Percentiles rank a stretch among this genome's conserved stretches.
These are phyloP conservation scores for Penicillium sumatraense DNA, from an alignment of 2,329 filamentous ascomycete genomes.

Conservation along the genomic window DNA sequence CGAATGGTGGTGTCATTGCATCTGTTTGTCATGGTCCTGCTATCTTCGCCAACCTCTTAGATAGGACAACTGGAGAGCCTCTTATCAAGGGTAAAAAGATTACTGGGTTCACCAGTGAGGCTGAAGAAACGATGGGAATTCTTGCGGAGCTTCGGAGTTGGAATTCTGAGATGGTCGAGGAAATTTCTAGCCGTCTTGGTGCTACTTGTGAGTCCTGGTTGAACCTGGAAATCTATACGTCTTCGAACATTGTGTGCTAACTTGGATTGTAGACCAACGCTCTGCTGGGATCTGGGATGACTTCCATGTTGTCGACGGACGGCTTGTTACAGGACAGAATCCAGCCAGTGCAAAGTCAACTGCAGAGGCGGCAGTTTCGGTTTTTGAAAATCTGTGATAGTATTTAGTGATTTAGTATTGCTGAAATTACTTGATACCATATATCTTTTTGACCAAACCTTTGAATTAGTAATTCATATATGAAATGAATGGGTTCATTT, in stretches of 20 bases:
- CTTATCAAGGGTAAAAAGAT: slow-evolving; percentile 45
- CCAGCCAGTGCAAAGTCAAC: slow-evolving; percentile 47
- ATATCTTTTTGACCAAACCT: no score
- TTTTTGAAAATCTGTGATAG: no score
- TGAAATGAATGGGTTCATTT: no score
- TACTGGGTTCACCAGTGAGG: slow-evolving; percentile 48
- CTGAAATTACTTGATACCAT: no score
- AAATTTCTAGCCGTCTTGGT: slow-evolving; percentile 33
- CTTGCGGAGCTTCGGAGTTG: slow-evolving; percentile 37
- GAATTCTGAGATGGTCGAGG: slow-evolving; percentile 40
- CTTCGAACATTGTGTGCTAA: slow-evolving; percentile 8
- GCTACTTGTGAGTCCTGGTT: slow-evolving; percentile 42
- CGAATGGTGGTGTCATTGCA: slow-evolving; percentile 47
- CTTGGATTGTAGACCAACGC: slow-evolving; percentile 24
- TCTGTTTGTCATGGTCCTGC: slow-evolving; percentile 50
- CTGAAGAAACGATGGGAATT: slow-evolving; percentile 40
- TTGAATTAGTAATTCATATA: no score
- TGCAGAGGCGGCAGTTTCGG: slow-evolving; percentile 43
- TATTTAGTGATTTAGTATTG: no score
- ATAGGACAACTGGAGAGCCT: slow-evolving; percentile 38
- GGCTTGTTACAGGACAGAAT: slow-evolving; percentile 49
- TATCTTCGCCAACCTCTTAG: slow-evolving; percentile 42
- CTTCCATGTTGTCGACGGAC: slow-evolving; percentile 41
- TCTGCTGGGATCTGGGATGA: slow-evolving; percentile 35
- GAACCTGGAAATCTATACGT: no score